These are phyloP conservation scores for Rhazya stricta DNA, from an alignment of 257 asterid genomes.

Conservation along the genomic window DNA sequence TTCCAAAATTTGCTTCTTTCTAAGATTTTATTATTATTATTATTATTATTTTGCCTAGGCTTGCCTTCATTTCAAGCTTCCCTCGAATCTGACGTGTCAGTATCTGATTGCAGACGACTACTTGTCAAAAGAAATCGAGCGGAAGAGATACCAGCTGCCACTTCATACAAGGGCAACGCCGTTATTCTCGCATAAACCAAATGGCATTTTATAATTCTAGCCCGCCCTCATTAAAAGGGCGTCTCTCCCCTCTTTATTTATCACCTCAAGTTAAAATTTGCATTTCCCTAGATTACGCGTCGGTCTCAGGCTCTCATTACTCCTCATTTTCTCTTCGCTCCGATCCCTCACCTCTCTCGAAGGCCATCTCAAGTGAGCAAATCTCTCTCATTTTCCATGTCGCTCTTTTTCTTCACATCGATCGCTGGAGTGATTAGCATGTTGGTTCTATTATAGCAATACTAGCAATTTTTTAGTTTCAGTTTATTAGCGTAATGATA, in stretches of 20 bases:
- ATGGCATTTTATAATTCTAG: constrained; percentile 23
- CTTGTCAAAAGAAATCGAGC: constrained; percentile 23
- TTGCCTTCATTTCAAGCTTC: neutral
- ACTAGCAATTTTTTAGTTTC: neutral
- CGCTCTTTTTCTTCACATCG: neutral
- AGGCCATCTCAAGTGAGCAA: constrained; percentile 11
- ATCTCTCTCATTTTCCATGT: neutral
- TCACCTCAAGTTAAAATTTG: constrained; percentile 15
- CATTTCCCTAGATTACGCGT: constrained; percentile 20
- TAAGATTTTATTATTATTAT: too few relatives aligned
- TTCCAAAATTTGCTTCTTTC: neutral
- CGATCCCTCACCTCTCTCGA: constrained; percentile 7
- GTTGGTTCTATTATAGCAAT: neutral
- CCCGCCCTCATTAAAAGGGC: neutral
- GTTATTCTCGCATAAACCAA: constrained; percentile 17
- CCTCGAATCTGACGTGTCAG: constrained; percentile 9
- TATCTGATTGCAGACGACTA: constrained; percentile 11
- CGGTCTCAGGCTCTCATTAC: constrained; percentile 28
- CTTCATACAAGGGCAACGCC: constrained; percentile 17
- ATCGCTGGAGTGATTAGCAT: neutral
- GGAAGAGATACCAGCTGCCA: constrained; percentile 19
- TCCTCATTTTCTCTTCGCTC: neutral
- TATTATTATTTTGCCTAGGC: neutral
- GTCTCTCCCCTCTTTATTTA: constrained; percentile 15
- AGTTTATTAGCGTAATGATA: neutral